Evolutionary conservation across 2,329 filamentous ascomycete species (phyloP), one percentile per base, ranked within the genome.

Genomic region (Apiospora saccharicola): DNA sequence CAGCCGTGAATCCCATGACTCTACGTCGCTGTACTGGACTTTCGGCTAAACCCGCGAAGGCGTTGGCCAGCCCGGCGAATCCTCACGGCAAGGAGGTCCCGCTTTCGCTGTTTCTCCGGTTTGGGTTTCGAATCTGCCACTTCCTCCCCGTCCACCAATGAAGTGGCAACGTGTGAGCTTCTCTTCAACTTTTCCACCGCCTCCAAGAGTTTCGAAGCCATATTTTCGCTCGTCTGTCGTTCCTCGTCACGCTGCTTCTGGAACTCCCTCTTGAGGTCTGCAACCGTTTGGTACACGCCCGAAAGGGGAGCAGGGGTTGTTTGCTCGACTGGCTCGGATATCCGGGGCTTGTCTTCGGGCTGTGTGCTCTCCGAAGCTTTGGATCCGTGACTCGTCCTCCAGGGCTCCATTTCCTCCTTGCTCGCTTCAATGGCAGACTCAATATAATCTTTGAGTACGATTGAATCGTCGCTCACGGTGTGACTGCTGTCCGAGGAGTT

Each of bases 391-490:
- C 37, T 7, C 2, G 2, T 37, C 37, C 10, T 37, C 37, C 6
- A 37, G 37, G 4, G 37, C 37, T 37, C 4, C 37, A 7, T 8
- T 37, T 37, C 6, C 2, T 3, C 5, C 37, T 7, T 7, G 37
- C 37, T 3, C 4, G 5, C 37, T 37, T 37, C 44, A 3, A 22
- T 47, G 6, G 7, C 16, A 22, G 44, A 7, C 44, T 47, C 16
- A 6, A 47, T 47, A 6, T 4, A 4, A 0, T 6, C 14, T 4
- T 1, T n/a, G 0, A 3, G 13, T 6, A n/a, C 46, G 46, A 1
- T 22, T 4, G 47, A 49, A 24, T n/a, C 47, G 22, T 49, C 47
- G 3, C 22, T 49, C 22, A 10, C 19, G 7, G 12, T 10, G 13
- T 1, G 37, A 37, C 37, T 3, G 6, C 37, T 37, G 2, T 4